Base-by-base conservation (phyloP, 2,329 filamentous ascomycete species). In the Pseudogymnoascus sp. region DNA sequence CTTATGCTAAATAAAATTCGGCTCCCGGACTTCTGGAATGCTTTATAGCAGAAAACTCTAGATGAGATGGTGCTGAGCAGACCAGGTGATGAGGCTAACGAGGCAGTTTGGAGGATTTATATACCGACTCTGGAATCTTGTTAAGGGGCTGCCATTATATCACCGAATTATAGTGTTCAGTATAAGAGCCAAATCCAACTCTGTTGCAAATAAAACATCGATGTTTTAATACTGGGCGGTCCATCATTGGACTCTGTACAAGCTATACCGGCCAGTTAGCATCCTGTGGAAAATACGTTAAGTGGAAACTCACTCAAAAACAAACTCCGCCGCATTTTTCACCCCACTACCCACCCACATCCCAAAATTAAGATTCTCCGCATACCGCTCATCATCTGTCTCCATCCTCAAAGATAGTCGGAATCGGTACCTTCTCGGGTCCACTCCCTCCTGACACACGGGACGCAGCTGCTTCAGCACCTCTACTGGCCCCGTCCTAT, bases 341-440 rank as follows among this genome's bases (percentile, higher is more conserved):
- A 79, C 77, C 58, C 78, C 79, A 68, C 78, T 79, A 5, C 78
- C 79, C 55, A 81, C 74, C 79, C 79, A 81, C 60, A 81, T 72
- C 4, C 78, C 79, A 68, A 76, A 79, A 68, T 81, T 81, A 25
- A 81, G 74, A 62, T 76, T 76, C 61, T 79, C 77, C 58, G 74
- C 74, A 66, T 81, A 81, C 31, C 79, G 74, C 68, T 78, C 76
- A 69, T 81, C 79, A 2, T 77, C 73, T 21, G 79, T 80, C 68
- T 80, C 79, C 72, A 81, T 77, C 15, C 77, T 79, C 63, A 79
- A 75, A 63, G 79, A 80, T 67, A 81, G 73, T 64, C 78, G 76
- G 65, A 81, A 81, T 63, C 76, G 77, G 65, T 81, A 81, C 61
- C 61, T 66, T 33, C 65, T 68, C 2, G 71, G 70, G 61, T 72